phyloP scores from a whole-genome alignment of 805 yeast genomes.

The Candida incommunis region DNA sequence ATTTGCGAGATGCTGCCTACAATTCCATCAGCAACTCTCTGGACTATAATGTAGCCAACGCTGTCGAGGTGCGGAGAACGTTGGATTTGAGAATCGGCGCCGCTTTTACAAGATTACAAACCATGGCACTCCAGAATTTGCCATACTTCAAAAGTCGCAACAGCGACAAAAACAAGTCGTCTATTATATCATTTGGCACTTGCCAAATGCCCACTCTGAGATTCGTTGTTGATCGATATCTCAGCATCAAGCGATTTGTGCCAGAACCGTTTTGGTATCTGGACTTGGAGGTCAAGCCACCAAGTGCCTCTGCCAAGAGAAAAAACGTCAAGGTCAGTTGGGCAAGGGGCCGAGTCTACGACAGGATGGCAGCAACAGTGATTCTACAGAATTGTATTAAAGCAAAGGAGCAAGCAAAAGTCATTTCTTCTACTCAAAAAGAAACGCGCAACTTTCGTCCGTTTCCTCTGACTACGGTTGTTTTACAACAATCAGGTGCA shows the following conservation, averaged over 20 bases:
- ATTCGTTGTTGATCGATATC: slow-evolving; percentile 84
- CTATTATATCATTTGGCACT: slow-evolving; percentile 64
- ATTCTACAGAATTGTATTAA: slow-evolving; percentile 57
- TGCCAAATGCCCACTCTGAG: slow-evolving; percentile 98
- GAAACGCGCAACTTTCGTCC: slow-evolving; percentile 75
- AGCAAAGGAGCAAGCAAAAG: slow-evolving; percentile 31
- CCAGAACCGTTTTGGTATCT: slow-evolving; percentile 77
- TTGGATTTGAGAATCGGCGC: slow-evolving; percentile 82
- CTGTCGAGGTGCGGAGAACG: slow-evolving; percentile 77
- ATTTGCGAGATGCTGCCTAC: slow-evolving; percentile 60
- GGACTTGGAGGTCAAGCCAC: slow-evolving; percentile 35
- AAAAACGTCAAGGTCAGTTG: slow-evolving; percentile 36
- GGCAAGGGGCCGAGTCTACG: slow-evolving; percentile 62
- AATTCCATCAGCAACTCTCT: slow-evolving; percentile 37
- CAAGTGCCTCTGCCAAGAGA: slow-evolving; percentile 17
- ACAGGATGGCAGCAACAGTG: slow-evolving; percentile 46
- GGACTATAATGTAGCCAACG: slow-evolving; percentile 59
- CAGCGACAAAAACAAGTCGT: slow-evolving; percentile 7
- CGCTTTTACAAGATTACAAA: slow-evolving; percentile 71
- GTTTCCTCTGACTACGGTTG: slow-evolving; percentile 86
- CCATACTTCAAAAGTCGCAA: slow-evolving; percentile 11
- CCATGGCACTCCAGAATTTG: slow-evolving; percentile 29
- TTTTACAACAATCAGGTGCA: slow-evolving; percentile 77
- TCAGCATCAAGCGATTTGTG: slow-evolving; percentile 53
- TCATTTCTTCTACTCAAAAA: slow-evolving; percentile 35